Conservation (phyloP, 768 basidiomycete genomes). For the Russula vinacea region DNA sequence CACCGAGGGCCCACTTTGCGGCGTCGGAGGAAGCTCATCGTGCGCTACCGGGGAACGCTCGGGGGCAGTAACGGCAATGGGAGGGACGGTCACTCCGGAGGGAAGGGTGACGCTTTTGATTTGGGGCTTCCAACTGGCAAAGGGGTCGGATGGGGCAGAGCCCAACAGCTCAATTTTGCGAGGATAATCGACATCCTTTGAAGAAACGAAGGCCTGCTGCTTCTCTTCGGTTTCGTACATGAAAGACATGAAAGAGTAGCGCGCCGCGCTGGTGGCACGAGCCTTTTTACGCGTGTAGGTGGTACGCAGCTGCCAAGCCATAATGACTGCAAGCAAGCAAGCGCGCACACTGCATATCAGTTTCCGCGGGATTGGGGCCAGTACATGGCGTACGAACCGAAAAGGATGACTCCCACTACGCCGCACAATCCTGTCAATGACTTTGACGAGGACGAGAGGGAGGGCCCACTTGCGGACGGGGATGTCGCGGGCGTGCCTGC, state of each 20-base stretch:
- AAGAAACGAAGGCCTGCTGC: slow-evolving; percentile 7
- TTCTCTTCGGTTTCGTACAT: slow-evolving; percentile 9
- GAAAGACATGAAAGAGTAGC: background rate
- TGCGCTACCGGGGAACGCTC: slow-evolving; percentile 23
- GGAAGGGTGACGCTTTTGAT: slow-evolving; percentile 23
- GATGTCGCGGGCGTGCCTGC: slow-evolving; percentile 4
- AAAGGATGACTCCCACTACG: slow-evolving; percentile 34
- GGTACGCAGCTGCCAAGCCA: slow-evolving; percentile 28
- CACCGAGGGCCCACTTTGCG: slow-evolving; percentile 2
- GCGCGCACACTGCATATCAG: background rate
- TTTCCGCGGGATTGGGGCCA: background rate
- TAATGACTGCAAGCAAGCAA: slow-evolving; percentile 18
- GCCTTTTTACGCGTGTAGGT: slow-evolving; percentile 16
- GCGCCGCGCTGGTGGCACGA: background rate
- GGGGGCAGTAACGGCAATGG: slow-evolving; percentile 36
- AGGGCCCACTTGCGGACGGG: background rate
- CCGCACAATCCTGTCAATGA: slow-evolving; percentile 32
- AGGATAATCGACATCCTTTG: background rate
- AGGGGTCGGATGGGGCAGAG: background rate
- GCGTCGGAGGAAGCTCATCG: slow-evolving; percentile 17
- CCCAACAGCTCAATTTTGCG: background rate
- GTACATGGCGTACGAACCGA: slow-evolving; percentile 28
- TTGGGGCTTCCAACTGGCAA: slow-evolving; percentile 27
- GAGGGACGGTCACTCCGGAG: slow-evolving; percentile 18
- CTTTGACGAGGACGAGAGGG: slow-evolving; percentile 31